Conservation (phyloP, 2,329 filamentous ascomycete genomes). For the Thyridium curvatum region DNA sequence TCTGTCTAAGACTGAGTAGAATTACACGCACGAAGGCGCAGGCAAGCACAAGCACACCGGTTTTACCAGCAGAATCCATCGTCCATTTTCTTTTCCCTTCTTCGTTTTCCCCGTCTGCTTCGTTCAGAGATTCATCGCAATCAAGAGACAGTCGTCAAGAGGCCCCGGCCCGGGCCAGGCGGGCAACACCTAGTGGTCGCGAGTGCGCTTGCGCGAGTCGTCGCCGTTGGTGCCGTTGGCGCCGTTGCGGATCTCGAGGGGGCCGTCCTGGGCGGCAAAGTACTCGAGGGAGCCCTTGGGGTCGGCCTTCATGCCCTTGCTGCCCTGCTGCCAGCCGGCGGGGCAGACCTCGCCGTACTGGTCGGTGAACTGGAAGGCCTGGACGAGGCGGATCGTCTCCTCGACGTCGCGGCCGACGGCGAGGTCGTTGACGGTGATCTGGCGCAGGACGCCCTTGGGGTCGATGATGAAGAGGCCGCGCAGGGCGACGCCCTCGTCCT, state of each 20-base stretch:
- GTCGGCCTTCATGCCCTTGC: conserved; percentile 44
- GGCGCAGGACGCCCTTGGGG: conserved; percentile 51
- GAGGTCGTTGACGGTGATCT: conserved; percentile 61
- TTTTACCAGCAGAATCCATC: too few species aligned
- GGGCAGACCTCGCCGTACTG: conserved; percentile 73
- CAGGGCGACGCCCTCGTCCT: conserved; percentile 57
- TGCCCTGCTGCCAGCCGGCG: conserved; percentile 41
- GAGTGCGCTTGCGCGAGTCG: too few species aligned
- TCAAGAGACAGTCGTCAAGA: too few species aligned
- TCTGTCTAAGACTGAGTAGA: too few species aligned
- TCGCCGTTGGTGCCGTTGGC: conserved; percentile 19
- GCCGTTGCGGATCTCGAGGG: conserved; percentile 20
- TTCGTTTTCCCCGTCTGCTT: too few species aligned
- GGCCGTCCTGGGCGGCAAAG: conserved; percentile 22
- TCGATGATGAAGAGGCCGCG: conserved; percentile 62
- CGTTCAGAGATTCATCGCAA: too few species aligned
- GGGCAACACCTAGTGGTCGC: too few species aligned
- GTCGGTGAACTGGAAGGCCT: conserved; percentile 77
- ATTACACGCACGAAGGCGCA: too few species aligned
- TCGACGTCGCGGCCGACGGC: conserved; percentile 59
- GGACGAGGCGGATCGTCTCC: conserved; percentile 58
- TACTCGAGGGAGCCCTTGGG: conserved; percentile 45
- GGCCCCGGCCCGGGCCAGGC: too few species aligned
- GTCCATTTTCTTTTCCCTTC: too few species aligned
- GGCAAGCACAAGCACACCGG: too few species aligned